phyloP scores from a whole-genome alignment of 1,139 yeast species.

The Pichia sp. region DNA sequence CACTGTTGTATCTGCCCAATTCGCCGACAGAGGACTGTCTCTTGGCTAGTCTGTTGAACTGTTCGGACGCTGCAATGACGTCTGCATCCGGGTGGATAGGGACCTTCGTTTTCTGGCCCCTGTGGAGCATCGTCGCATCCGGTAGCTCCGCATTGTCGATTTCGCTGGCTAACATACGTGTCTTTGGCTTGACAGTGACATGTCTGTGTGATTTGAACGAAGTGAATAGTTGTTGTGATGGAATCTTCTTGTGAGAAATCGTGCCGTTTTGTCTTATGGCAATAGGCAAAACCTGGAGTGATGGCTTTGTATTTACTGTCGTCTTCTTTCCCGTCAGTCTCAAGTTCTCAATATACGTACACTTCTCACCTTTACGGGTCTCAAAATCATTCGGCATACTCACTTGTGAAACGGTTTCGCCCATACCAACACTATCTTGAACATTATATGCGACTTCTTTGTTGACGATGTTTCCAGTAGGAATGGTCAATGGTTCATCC shows the following conservation, averaged over 20 bases:
- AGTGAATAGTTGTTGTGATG: slow-evolving; percentile 24
- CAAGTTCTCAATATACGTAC: slow-evolving; percentile 19
- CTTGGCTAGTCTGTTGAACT: slow-evolving; percentile 25
- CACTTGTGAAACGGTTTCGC: too few relatives aligned
- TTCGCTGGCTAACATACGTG: slow-evolving; percentile 73
- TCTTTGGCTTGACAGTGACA: slow-evolving; percentile 62
- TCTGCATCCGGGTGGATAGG: slow-evolving; percentile 33
- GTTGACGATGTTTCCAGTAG: not conserved
- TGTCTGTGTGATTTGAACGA: slow-evolving; percentile 35
- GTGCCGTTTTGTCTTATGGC: slow-evolving; percentile 20
- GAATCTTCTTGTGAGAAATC: slow-evolving; percentile 25
- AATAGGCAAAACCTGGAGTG: slow-evolving; percentile 17
- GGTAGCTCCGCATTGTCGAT: slow-evolving; percentile 62
- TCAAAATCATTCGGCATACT: slow-evolving; percentile 1
- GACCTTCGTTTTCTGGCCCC: slow-evolving; percentile 26
- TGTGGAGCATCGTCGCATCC: slow-evolving; percentile 32
- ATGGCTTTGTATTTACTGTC: slow-evolving; percentile 9
- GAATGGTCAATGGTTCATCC: too few relatives aligned
- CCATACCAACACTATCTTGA: not conserved
- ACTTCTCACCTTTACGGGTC: slow-evolving; percentile 18
- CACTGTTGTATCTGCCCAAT: slow-evolving; percentile 31
- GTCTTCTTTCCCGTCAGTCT: slow-evolving; percentile 13
- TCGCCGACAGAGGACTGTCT: slow-evolving; percentile 8
- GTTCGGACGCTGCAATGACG: slow-evolving; percentile 31
- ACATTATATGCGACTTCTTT: not conserved